Evolutionary conservation across 2,329 filamentous ascomycete species (phyloP), one percentile per base, ranked within the genome.

Genomic region (Davidsoniella neocaledoniae): DNA sequence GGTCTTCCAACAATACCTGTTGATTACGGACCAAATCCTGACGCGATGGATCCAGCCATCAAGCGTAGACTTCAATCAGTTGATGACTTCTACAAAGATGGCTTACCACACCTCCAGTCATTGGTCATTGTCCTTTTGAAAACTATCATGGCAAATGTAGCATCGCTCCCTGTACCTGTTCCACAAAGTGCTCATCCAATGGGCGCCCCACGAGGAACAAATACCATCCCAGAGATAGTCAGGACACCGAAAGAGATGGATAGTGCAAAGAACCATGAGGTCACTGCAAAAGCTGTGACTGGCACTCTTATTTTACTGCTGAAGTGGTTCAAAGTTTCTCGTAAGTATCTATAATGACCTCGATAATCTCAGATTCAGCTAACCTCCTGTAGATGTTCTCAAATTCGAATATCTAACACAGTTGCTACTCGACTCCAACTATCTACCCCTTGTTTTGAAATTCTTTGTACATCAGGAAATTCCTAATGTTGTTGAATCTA

Each of bases 401-500:
- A 94, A 95, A 61, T 95, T 91, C 57, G 91, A 98, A 65, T 96
- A 95, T 59, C 69, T 98, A 59, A 90, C 87, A 0, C 91, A 98
- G 60, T 74, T 98, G 2, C 69, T 98, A 9, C 73, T 98, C 25
- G 91, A 98, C 64, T 91, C 86, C 3, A 96, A 94, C 62, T 98
- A 95, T 62, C 73, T 98, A 5, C 90, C 90, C 1, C 70, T 98
- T 26, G 83, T 94, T 21, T 68, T 98, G 29, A 96, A 96, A 66
- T 77, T 95, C 45, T 88, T 95, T 62, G 87, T 90, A 46, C 81
- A 94, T 60, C 88, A 95, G 63, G 93, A 98, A 55, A 79, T 95
- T 36, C 90, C 95, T 57, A 83, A 86, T 59, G 77, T 88, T 3
- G 83, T 94, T 29, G 87, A 93, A 57, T 87, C 83, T 64, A 83